Evolutionary conservation across 2,329 filamentous ascomycete species (phyloP).

Genomic region (Didymella keratinophila): DNA sequence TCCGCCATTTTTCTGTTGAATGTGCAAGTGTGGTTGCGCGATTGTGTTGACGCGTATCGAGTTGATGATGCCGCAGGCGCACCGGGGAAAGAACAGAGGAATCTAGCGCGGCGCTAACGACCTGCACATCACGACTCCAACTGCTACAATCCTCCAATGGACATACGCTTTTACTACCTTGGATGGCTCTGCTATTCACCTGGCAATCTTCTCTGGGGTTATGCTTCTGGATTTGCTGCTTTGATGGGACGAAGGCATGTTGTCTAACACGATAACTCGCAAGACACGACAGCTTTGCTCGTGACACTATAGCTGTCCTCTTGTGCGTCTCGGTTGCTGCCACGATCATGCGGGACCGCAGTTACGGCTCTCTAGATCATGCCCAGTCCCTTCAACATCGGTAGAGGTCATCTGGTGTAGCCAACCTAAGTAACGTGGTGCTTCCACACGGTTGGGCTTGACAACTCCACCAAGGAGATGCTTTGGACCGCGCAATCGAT

Average conservation of each 20-base stretch:
- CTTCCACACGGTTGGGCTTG: background rate
- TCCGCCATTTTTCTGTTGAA: slow-evolving; percentile 27
- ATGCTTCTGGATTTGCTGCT: background rate
- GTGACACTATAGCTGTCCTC: background rate
- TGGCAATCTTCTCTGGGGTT: background rate
- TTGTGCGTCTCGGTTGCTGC: background rate
- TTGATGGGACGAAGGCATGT: background rate
- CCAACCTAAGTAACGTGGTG: background rate
- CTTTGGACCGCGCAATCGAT: background rate
- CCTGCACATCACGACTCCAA: background rate
- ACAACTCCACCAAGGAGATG: slow-evolving; percentile 4
- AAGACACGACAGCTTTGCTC: background rate
- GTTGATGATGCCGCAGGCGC: background rate
- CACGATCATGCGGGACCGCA: background rate
- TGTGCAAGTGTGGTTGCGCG: background rate
- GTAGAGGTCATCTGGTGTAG: background rate
- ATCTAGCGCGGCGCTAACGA: slow-evolving; percentile 12
- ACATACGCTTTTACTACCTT: background rate
- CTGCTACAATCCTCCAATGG: background rate
- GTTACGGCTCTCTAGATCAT: background rate
- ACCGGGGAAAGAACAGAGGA: background rate
- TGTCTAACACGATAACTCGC: background rate
- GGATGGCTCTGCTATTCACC: too few relatives aligned
- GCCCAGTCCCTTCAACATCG: background rate
- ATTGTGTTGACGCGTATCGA: slow-evolving; percentile 1